Conservation (phyloP, 2,329 filamentous ascomycete genomes). For the Monosporascus sp. region DNA sequence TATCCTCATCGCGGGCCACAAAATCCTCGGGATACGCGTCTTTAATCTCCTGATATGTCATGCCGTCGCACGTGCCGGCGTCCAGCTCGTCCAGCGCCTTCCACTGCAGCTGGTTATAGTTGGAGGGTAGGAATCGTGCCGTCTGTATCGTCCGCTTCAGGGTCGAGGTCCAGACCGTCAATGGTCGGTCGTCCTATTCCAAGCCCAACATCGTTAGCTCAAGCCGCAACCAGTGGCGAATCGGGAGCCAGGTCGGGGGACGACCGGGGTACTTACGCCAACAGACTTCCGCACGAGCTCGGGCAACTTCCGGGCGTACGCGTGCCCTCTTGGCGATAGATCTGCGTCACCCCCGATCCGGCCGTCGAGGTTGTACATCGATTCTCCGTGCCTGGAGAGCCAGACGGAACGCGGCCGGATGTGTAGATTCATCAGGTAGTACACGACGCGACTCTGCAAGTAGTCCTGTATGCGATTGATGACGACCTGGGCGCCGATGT, state of each 20-base stretch:
- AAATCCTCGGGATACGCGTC: conserved; percentile 92
- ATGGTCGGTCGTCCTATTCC: conserved; percentile 50
- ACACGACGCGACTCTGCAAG: conserved; percentile 90
- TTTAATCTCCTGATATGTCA: conserved; percentile 95
- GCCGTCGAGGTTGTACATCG: conserved; percentile 82
- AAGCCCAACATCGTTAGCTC: conserved; percentile 8
- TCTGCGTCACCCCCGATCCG: conserved; percentile 90
- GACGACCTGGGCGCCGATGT: conserved; percentile 91
- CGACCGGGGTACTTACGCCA: conserved; percentile 54
- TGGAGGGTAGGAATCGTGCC: conserved; percentile 69
- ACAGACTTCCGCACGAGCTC: conserved; percentile 81
- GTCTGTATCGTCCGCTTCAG: conserved; percentile 85
- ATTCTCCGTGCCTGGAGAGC: conserved; percentile 94
- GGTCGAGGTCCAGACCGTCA: conserved; percentile 60
- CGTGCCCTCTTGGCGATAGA: conserved; percentile 78
- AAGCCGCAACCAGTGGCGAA: background rate
- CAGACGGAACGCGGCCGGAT: conserved; percentile 96
- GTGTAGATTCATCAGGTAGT: conserved; percentile 97
- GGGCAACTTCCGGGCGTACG: conserved; percentile 81
- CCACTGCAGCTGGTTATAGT: conserved; percentile 96
- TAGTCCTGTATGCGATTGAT: conserved; percentile 98
- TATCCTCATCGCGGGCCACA: conserved; percentile 90
- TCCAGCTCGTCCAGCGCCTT: conserved; percentile 97
- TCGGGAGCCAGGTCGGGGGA: background rate
- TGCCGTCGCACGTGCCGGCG: conserved; percentile 90